phyloP scores from a whole-genome alignment of 331 rosid species.

The Telfairia occidentalis region DNA sequence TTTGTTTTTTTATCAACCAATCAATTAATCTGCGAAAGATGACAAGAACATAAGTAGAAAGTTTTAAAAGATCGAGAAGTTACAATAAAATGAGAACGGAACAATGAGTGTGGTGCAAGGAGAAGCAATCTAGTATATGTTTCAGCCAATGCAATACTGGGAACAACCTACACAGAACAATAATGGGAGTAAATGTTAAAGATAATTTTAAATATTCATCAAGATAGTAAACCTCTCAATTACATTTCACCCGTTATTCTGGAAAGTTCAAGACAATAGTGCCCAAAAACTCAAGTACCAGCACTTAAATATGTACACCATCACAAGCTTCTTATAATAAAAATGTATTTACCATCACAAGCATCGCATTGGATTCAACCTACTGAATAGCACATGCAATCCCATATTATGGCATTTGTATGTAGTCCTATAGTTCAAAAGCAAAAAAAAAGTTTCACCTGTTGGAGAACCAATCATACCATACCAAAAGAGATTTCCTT shows the following conservation, averaged over 20 bases:
- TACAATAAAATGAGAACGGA: slow-evolving; percentile 92
- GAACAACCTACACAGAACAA: slow-evolving; percentile 52
- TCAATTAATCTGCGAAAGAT: not conserved
- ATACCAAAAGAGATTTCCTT: no score
- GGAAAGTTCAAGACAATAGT: not conserved
- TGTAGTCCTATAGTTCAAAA: no score
- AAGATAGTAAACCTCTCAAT: not conserved
- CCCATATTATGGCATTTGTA: not conserved
- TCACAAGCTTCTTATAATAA: not conserved
- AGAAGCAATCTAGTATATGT: slow-evolving; percentile 83
- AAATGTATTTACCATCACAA: no score
- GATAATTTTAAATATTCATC: slow-evolving; percentile 1
- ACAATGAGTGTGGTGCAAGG: slow-evolving; percentile 72
- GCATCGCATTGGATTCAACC: not conserved
- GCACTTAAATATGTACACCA: not conserved
- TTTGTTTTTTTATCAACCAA: not conserved
- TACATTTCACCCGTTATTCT: not conserved
- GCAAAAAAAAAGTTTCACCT: no score
- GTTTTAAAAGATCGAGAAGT: slow-evolving; percentile 18
- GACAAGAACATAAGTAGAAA: not conserved
- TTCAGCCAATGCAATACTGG: slow-evolving; percentile 96
- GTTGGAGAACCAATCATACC: no score
- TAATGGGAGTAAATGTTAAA: not conserved
- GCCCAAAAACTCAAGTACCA: not conserved
- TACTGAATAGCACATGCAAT: not conserved